These are phyloP conservation scores for Paecilomyces fulvus DNA, from an alignment of 2,329 filamentous ascomycete species.

Conservation along the genomic window DNA sequence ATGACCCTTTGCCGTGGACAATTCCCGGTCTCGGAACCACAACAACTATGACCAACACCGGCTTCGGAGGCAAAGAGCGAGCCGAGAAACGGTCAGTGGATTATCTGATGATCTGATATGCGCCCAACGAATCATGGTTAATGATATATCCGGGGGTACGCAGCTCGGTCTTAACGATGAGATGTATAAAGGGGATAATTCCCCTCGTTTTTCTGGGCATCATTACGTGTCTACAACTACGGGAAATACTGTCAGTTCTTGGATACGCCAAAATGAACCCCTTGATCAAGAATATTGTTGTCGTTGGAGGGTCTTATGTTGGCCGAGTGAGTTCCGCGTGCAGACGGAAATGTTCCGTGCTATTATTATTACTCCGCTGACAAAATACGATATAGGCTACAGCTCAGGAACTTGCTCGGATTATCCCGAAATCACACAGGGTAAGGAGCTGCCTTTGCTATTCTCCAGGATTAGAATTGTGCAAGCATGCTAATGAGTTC, in stretches of 20 bases:
- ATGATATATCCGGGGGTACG: neutral
- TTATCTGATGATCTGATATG: neutral
- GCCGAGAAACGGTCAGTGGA: neutral
- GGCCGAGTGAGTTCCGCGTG: slow-evolving; percentile 18
- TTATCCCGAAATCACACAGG: slow-evolving; percentile 26
- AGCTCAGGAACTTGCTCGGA: slow-evolving; percentile 26
- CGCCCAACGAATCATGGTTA: neutral
- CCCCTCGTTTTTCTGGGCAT: neutral
- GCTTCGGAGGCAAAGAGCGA: neutral
- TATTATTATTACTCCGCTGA: slow-evolving; percentile 3
- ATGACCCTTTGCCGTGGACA: neutral
- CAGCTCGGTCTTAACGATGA: neutral
- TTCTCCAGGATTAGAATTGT: slow-evolving; percentile 13
- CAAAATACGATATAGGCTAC: slow-evolving; percentile 12
- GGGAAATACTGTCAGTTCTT: neutral
- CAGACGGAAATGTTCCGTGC: neutral
- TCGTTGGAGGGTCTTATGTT: slow-evolving; percentile 29
- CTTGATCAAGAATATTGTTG: slow-evolving; percentile 25
- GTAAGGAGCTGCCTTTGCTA: slow-evolving; percentile 9
- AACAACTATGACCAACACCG: neutral
- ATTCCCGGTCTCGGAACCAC: neutral
- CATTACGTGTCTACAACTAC: neutral
- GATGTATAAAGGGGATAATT: neutral
- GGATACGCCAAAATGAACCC: slow-evolving; percentile 14
- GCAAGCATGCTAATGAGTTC: neutral